Percentiles rank a stretch among this genome's conserved stretches.
phyloP scores from a whole-genome alignment of 768 basidiomycete genomes.

The Hortiboletus campestris region DNA sequence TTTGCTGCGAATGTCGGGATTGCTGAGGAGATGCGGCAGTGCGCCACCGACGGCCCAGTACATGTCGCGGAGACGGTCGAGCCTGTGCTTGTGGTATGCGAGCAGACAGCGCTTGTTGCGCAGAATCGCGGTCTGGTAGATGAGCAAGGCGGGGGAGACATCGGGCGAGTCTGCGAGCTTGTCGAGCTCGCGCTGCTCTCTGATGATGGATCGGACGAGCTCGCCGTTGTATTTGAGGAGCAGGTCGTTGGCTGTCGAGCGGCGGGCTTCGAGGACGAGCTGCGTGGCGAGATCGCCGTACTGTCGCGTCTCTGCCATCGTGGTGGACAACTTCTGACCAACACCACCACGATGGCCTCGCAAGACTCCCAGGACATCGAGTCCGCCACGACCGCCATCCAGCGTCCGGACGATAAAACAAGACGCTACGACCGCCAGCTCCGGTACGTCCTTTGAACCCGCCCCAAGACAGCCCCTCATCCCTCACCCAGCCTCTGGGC shows the following conservation, averaged over 20 bases:
- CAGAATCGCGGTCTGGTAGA: constrained; percentile 85
- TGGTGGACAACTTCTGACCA: neutral
- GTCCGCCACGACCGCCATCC: constrained; percentile 42
- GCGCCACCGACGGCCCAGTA: constrained; percentile 91
- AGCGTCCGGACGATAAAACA: constrained; percentile 77
- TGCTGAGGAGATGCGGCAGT: constrained; percentile 74
- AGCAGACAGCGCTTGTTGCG: constrained; percentile 96
- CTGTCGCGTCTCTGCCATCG: constrained; percentile 41
- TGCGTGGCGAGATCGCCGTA: constrained; percentile 86
- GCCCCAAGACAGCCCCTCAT: neutral
- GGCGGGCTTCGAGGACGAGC: constrained; percentile 81
- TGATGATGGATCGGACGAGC: constrained; percentile 79
- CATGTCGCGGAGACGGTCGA: constrained; percentile 79
- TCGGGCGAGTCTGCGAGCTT: constrained; percentile 49
- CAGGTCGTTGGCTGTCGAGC: constrained; percentile 80
- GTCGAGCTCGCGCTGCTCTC: constrained; percentile 91
- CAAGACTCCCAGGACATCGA: constrained; percentile 49
- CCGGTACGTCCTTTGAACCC: constrained; percentile 47
- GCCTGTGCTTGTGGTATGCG: constrained; percentile 86
- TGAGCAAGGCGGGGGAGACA: constrained; percentile 58
- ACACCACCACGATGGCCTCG: constrained; percentile 26
- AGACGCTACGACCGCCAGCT: constrained; percentile 95
- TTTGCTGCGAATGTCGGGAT: constrained; percentile 65
- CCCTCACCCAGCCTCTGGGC: constrained; percentile 78
- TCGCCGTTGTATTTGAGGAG: constrained; percentile 91